Conservation (phyloP, 805 yeast genomes). For the Sugiyamaella qingdaonensis region DNA sequence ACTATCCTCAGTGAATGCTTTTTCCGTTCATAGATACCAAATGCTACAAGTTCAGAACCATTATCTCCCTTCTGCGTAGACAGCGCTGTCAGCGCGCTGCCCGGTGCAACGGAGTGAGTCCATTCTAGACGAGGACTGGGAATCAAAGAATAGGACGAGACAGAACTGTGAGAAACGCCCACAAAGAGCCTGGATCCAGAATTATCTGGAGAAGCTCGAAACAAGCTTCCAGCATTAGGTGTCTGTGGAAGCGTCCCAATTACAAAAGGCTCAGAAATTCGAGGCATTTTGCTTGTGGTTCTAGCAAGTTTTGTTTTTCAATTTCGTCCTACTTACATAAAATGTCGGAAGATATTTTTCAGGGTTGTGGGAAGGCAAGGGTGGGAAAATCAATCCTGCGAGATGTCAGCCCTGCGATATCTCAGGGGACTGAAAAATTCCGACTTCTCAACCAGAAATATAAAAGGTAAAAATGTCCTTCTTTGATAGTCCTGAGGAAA, state of each 20-base stretch:
- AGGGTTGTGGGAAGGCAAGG: neutral
- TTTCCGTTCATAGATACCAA: constrained; percentile 29
- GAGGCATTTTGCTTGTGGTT: constrained; percentile 18
- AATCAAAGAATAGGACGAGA: constrained; percentile 24
- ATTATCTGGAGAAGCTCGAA: constrained; percentile 1
- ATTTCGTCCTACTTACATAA: too few species aligned
- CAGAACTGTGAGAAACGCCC: constrained; percentile 32
- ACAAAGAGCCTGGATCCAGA: constrained; percentile 14
- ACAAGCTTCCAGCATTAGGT: constrained; percentile 1
- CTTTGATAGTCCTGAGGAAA: constrained; percentile 55
- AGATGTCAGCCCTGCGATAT: too few species aligned
- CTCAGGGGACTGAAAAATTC: neutral
- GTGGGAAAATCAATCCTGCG: neutral
- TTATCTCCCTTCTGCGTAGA: constrained; percentile 10
- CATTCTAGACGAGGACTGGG: constrained; percentile 33
- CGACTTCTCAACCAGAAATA: neutral
- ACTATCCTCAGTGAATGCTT: constrained; percentile 20
- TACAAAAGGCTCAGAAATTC: constrained; percentile 23
- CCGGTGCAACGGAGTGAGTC: constrained; percentile 33
- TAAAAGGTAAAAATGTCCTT: constrained; percentile 36
- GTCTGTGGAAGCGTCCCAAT: constrained; percentile 23
- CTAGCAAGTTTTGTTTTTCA: too few species aligned
- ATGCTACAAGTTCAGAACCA: constrained; percentile 17
- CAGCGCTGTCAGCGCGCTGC: constrained; percentile 25
- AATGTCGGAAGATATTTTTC: neutral